A percentile compares a stretch with the other conserved stretches of the same genome.
phyloP scores from a whole-genome alignment of 2,329 filamentous ascomycete species.

The Juglanconis oblonga region DNA sequence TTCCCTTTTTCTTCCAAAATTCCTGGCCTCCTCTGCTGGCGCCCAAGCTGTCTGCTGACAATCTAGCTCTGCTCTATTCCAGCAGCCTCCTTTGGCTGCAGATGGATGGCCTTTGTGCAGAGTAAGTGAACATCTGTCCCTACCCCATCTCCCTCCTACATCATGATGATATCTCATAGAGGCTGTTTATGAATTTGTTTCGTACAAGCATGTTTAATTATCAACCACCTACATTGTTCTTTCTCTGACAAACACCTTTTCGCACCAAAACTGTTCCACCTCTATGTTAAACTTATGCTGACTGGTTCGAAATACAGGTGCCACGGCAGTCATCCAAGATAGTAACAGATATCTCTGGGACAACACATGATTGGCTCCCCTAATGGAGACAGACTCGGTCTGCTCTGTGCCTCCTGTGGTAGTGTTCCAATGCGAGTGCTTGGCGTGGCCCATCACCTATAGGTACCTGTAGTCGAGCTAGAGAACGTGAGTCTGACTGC shows the following conservation, averaged over 20 bases:
- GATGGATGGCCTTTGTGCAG: neutral
- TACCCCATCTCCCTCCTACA: neutral
- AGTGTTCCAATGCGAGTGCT: too few relatives aligned
- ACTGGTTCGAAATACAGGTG: neutral
- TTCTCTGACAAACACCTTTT: constrained; percentile 6
- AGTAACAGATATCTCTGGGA: too few relatives aligned
- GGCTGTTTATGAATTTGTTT: constrained; percentile 37
- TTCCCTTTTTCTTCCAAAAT: neutral
- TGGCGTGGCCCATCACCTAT: too few relatives aligned
- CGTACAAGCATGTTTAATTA: constrained; percentile 30
- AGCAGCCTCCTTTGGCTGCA: neutral
- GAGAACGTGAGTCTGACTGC: too few relatives aligned
- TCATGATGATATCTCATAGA: constrained; percentile 33
- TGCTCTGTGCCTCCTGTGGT: too few relatives aligned
- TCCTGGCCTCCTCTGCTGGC: neutral
- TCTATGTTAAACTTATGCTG: neutral
- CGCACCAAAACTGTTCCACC: neutral
- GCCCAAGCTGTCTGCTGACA: neutral
- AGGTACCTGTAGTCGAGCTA: too few relatives aligned
- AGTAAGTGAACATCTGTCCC: neutral
- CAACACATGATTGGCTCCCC: too few relatives aligned
- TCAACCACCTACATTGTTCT: constrained; percentile 15
- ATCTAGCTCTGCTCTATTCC: neutral
- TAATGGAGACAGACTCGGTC: too few relatives aligned
- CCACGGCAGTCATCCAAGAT: too few relatives aligned